Evolutionary conservation across 345 rosid genomes (phyloP).

Genomic region (Raphanus sativus): DNA sequence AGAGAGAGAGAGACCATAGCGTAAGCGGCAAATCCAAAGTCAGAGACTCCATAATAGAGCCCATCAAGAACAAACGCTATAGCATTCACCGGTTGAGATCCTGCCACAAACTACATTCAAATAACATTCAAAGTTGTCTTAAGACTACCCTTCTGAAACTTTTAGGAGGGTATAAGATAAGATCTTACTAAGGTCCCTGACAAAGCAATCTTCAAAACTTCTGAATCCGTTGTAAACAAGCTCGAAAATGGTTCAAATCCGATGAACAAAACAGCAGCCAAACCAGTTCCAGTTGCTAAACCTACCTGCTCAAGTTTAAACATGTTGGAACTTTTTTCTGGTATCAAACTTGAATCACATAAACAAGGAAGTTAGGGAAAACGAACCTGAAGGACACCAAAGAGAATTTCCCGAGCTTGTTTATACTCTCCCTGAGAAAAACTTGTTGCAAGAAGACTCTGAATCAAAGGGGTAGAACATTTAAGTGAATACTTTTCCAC

Average conservation of each 20-base stretch:
- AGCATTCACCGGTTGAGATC: slow-evolving; percentile 92
- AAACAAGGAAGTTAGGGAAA: background rate
- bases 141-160: background rate
- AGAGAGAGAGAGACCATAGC: slow-evolving; percentile 64
- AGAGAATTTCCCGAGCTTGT: slow-evolving; percentile 63
- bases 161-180: background rate
- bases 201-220: slow-evolving; percentile 72
- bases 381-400: slow-evolving; percentile 64
- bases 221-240: slow-evolving; percentile 72
- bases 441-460: slow-evolving; percentile 84
- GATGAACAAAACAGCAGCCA: slow-evolving; percentile 63
- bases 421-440: slow-evolving; percentile 73
- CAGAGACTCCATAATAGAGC: slow-evolving; percentile 91
- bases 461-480: background rate
- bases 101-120: slow-evolving; percentile 79
- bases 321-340: background rate
- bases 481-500: background rate
- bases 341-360: background rate
- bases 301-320: slow-evolving; percentile 62
- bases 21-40: slow-evolving; percentile 84
- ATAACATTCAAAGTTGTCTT: slow-evolving; percentile 1
- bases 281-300: slow-evolving; percentile 64
- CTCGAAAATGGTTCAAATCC: slow-evolving; percentile 74
- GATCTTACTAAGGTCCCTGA: slow-evolving; percentile 76
- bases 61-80: slow-evolving; percentile 91